These are phyloP conservation scores for Coccomyxa sp. DNA, from an alignment of 139 green algal genomes.

Conservation along the genomic window DNA sequence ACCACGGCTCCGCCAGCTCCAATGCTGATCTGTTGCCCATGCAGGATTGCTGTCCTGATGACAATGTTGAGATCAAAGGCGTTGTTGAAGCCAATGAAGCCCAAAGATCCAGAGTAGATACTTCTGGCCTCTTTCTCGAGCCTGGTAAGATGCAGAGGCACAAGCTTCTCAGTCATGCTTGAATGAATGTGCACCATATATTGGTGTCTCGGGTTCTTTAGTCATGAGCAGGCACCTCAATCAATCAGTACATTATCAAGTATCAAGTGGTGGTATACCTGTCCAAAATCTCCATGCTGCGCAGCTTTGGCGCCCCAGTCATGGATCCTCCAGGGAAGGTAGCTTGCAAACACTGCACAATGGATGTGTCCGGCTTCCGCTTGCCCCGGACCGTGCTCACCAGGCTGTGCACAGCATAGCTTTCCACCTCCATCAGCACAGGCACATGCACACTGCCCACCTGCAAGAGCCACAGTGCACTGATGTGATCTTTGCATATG, in stretches of 20 bases:
- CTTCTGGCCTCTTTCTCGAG: constrained; percentile 78
- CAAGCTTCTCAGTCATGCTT: too few relatives aligned
- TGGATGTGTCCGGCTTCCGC: constrained; percentile 14
- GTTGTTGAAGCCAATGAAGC: constrained; percentile 83
- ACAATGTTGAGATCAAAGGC: constrained; percentile 99
- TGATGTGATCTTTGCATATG: constrained; percentile 20
- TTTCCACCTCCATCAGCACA: constrained; percentile 89
- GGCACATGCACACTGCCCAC: constrained; percentile 86
- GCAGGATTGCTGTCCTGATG: constrained; percentile 87
- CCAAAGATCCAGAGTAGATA: constrained; percentile 89
- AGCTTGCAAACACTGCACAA: constrained; percentile 69
- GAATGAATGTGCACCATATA: too few relatives aligned
- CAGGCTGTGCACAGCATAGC: constrained; percentile 92
- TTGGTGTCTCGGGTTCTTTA: too few relatives aligned
- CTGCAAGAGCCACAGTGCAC: constrained; percentile 25
- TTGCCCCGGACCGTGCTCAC: constrained; percentile 85
- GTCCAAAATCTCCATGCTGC: constrained; percentile 51
- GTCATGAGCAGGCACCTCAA: too few relatives aligned
- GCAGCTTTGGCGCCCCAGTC: constrained; percentile 88
- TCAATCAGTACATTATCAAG: background rate
- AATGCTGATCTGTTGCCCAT: constrained; percentile 49
- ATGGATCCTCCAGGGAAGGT: constrained; percentile 95
- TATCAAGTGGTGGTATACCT: background rate
- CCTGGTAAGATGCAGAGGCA: constrained; percentile 51
- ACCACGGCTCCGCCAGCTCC: constrained; percentile 93